Conservation (phyloP, 805 yeast genomes). For the Lachancea waltii region DNA sequence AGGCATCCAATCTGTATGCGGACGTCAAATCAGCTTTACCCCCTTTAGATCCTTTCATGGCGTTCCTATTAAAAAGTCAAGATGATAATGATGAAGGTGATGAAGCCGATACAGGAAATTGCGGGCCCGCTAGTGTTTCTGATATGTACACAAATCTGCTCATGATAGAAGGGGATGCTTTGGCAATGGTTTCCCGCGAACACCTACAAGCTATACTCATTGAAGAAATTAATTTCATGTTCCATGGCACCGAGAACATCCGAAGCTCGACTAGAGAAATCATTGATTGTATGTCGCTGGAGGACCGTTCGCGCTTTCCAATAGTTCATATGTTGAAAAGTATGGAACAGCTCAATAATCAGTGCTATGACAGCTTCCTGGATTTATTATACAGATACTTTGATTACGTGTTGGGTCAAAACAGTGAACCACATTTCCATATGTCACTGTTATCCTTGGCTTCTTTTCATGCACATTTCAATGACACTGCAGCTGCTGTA, state of each 20-base stretch:
- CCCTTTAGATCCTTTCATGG: constrained; percentile 5
- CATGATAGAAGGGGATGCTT: background rate
- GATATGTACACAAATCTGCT: constrained; percentile 3
- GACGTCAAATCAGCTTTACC: background rate
- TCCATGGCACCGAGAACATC: background rate
- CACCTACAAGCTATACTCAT: constrained; percentile 23
- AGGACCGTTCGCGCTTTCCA: constrained; percentile 25
- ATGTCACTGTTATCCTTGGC: constrained; percentile 71
- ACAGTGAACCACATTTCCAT: constrained; percentile 61
- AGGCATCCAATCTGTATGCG: background rate
- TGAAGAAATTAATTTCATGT: constrained; percentile 14
- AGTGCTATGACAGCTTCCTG: constrained; percentile 33
- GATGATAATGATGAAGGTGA: background rate
- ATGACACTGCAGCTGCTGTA: constrained; percentile 60
- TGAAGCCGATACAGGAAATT: too few relatives aligned
- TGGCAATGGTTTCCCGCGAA: constrained; percentile 11
- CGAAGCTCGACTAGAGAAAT: background rate
- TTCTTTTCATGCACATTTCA: constrained; percentile 61
- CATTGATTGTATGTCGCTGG: constrained; percentile 12
- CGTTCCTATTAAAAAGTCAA: constrained; percentile 1
- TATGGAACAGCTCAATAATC: constrained; percentile 12
- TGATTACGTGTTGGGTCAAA: constrained; percentile 68
- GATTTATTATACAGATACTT: constrained; percentile 55
- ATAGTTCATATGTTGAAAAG: constrained; percentile 22
- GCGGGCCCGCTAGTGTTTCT: too few relatives aligned